Evolutionary conservation across 2,329 filamentous ascomycete genomes (phyloP).

Genomic region (Clarireedia homoeocarpa): DNA sequence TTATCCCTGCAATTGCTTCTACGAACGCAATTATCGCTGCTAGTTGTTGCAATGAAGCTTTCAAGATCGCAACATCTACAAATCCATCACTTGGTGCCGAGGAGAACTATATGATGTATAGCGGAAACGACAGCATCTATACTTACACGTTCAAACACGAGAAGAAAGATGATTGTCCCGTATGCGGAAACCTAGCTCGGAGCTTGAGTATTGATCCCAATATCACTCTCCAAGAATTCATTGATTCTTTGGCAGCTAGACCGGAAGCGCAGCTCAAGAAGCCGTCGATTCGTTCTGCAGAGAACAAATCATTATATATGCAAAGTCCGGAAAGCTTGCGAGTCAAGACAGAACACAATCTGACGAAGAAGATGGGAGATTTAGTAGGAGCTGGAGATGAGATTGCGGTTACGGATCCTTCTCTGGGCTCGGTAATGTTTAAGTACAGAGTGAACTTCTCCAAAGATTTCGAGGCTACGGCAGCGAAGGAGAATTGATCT

Average conservation of each 20-base stretch:
- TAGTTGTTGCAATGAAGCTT: slow-evolving; percentile 90
- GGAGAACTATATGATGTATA: slow-evolving; percentile 99
- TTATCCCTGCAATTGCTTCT: slow-evolving; percentile 95
- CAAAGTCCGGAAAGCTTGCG: slow-evolving; percentile 75
- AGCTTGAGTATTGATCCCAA: slow-evolving; percentile 64
- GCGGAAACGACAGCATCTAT: slow-evolving; percentile 89
- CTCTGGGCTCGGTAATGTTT: slow-evolving; percentile 49
- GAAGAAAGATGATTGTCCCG: slow-evolving; percentile 89
- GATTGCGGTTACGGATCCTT: slow-evolving; percentile 87
- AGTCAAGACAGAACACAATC: slow-evolving; percentile 74
- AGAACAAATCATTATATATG: slow-evolving; percentile 84
- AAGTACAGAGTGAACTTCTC: slow-evolving; percentile 28
- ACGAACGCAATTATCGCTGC: slow-evolving; percentile 97
- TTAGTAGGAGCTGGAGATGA: slow-evolving; percentile 77
- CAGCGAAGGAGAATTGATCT: background rate
- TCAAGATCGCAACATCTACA: slow-evolving; percentile 81
- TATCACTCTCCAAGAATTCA: slow-evolving; percentile 71
- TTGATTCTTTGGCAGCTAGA: slow-evolving; percentile 73
- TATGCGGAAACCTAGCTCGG: slow-evolving; percentile 78
- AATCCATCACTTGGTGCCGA: slow-evolving; percentile 73
- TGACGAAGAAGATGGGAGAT: slow-evolving; percentile 69
- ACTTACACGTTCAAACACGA: slow-evolving; percentile 96
- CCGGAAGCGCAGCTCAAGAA: slow-evolving; percentile 92
- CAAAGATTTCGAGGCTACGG: slow-evolving; percentile 8
- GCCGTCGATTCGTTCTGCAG: slow-evolving; percentile 74